These are phyloP conservation scores for Gracilaria domingensis DNA, from an alignment of 23 red algal genomes.

Conservation along the genomic window DNA sequence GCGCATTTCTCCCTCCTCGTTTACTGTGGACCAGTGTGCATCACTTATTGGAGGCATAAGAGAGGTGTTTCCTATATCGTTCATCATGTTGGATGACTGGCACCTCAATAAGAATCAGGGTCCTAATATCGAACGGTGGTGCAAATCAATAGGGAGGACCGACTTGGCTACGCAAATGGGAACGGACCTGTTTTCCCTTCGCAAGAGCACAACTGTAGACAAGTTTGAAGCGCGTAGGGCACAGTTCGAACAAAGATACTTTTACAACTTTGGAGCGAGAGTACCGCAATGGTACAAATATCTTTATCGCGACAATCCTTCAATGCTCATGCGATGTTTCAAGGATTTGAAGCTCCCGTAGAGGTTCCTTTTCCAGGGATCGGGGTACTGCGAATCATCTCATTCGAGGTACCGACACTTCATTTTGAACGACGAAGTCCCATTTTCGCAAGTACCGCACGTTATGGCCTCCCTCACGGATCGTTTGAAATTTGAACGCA, in stretches of 20 bases:
- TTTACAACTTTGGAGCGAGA: neutral
- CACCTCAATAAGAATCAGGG: neutral
- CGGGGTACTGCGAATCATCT: neutral
- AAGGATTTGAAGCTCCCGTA: neutral
- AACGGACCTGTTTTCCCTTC: neutral
- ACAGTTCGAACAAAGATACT: conserved; percentile 5
- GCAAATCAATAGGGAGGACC: neutral
- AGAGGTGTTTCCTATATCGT: neutral
- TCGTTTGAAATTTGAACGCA: neutral
- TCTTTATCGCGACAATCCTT: neutral
- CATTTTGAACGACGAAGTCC: neutral
- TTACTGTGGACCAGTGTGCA: neutral
- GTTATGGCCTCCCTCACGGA: neutral
- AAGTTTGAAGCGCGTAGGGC: neutral
- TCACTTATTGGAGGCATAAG: neutral
- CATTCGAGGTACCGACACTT: neutral
- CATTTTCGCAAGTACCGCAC: neutral
- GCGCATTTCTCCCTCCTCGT: neutral
- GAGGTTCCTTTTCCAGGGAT: conserved; percentile 10
- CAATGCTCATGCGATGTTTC: neutral
- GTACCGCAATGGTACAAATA: conserved; percentile 20
- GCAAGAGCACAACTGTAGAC: neutral
- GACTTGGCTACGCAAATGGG: neutral
- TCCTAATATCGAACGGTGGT: neutral
- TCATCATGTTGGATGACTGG: neutral